A percentile compares a stretch with the other conserved stretches of the same genome.
phyloP scores from a whole-genome alignment of 108 stramenopile species.

The Chaetoceros tenuissimus region DNA sequence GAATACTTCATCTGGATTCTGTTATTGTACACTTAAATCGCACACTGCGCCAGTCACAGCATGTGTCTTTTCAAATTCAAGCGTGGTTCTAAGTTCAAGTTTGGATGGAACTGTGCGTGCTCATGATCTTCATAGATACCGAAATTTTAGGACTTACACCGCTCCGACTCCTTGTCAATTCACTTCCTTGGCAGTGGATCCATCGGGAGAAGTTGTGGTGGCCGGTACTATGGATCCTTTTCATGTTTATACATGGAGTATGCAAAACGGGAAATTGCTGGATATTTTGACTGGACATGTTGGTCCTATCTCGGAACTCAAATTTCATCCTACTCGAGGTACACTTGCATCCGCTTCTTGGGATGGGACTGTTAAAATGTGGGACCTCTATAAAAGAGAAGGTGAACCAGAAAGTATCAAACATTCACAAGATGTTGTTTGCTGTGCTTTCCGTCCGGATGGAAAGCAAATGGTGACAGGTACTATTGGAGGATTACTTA shows the following conservation, averaged over 20 bases:
- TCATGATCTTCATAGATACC: slow-evolving; percentile 93
- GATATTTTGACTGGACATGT: slow-evolving; percentile 94
- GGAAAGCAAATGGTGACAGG: slow-evolving; percentile 91
- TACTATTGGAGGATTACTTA: slow-evolving; percentile 87
- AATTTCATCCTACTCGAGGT: slow-evolving; percentile 72
- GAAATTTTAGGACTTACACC: slow-evolving; percentile 92
- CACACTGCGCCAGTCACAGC: slow-evolving; percentile 94
- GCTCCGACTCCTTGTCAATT: slow-evolving; percentile 91
- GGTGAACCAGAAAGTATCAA: slow-evolving; percentile 82
- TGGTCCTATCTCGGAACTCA: slow-evolving; percentile 81
- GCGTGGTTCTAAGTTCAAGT: slow-evolving; percentile 87
- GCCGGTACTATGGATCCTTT: slow-evolving; percentile 91
- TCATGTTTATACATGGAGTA: slow-evolving; percentile 90
- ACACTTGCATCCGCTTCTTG: slow-evolving; percentile 89
- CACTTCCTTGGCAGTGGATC: slow-evolving; percentile 89
- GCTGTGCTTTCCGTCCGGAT: slow-evolving; percentile 90
- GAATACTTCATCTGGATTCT: slow-evolving; percentile 94
- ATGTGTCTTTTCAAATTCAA: slow-evolving; percentile 79
- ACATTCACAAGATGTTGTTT: slow-evolving; percentile 92
- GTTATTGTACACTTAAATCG: slow-evolving; percentile 92
- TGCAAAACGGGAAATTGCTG: slow-evolving; percentile 88
- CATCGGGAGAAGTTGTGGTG: slow-evolving; percentile 88
- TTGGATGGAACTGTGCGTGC: slow-evolving; percentile 97
- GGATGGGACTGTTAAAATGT: slow-evolving; percentile 96
- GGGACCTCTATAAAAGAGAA: slow-evolving; percentile 93